Base-by-base conservation (phyloP, 805 yeast species). In the Cyberlindnera mississippiensis region DNA sequence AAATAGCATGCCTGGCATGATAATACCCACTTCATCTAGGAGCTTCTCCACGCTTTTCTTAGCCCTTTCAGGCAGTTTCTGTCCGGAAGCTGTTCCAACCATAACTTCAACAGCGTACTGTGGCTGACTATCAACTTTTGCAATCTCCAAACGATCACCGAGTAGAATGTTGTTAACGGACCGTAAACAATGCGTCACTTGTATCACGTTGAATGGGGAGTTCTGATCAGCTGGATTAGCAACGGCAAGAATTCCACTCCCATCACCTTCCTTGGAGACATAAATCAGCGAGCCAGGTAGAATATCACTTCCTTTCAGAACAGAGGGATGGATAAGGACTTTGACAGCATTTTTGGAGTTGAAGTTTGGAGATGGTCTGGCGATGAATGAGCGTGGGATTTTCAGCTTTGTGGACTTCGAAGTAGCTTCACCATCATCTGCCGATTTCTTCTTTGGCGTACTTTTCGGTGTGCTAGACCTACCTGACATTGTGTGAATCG, bases 1-100 rank as follows among this genome's bases (percentile, higher is more conserved):
- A 34, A 70, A 61, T 15, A 46, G 49, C 64, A 73, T 63, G 7
- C 83, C 83, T 1, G 88, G 82, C 55, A 75, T 75, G 1, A 84
- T 48, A 8, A 85, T 55, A 0, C 90, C 89, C 24, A 73, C 64
- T 19, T 80, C 82, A 36, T 68, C 63, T 9, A 82, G 48, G 1
- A 68, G 46, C 30, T 72, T 71, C 37, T 66, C 73, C 9, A 78
- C 51, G 1, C 60, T 38, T 31, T 67, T 62, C 36, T 60, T 59
- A 3, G 62, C 46, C 36, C 53, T 37, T 6, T 48, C 48, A 7
- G 53, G 46, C 2, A 59, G 41, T 8, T 41, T 48, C 4, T 30
- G 41, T 0, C 64, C 63, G 13, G 48, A 35, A 4, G 38, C 41
- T 1, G 57, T 47, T 3, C 70, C 70, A 6, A 75, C 51, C 0